Conservation (phyloP, 2,329 filamentous ascomycete species). For the Arthrinium phaeospermum region DNA sequence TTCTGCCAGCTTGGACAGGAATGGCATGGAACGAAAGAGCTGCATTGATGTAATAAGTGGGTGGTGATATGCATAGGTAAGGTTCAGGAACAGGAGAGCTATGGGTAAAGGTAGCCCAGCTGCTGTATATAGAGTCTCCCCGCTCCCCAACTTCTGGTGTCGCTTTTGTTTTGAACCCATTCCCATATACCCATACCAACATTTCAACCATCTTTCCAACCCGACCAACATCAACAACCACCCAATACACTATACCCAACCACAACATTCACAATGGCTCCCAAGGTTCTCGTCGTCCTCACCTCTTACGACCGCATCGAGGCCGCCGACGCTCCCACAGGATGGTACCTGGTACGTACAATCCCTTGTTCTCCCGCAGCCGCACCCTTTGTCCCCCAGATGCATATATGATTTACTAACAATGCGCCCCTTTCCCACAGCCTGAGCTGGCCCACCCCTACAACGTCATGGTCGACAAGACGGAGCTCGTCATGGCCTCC, state of each 20-base stretch:
- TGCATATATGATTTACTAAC: not conserved
- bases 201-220: too few relatives aligned
- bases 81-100: not conserved
- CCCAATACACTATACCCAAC: not conserved
- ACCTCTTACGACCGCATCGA: conserved; percentile 64
- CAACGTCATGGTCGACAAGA: conserved; percentile 56
- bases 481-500: conserved; percentile 64
- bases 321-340: conserved; percentile 61
- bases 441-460: conserved; percentile 71
- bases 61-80: not conserved
- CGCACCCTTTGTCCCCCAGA: not conserved
- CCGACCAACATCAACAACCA: not conserved
- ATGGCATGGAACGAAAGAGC: not conserved
- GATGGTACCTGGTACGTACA: conserved; percentile 69
- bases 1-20: not conserved
- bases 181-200: not conserved
- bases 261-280: conserved; percentile 46
- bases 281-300: conserved; percentile 73
- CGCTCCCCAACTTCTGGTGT: not conserved
- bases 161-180: not conserved
- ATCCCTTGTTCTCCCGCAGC: not conserved
- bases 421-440: conserved; percentile 37
- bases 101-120: not conserved
- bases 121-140: not conserved
- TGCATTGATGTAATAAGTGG: conserved; percentile 15